Evolutionary conservation across 805 yeast genomes (phyloP), one percentile per base, ranked within the genome.

Genomic region (Nakazawaea pomicola): DNA sequence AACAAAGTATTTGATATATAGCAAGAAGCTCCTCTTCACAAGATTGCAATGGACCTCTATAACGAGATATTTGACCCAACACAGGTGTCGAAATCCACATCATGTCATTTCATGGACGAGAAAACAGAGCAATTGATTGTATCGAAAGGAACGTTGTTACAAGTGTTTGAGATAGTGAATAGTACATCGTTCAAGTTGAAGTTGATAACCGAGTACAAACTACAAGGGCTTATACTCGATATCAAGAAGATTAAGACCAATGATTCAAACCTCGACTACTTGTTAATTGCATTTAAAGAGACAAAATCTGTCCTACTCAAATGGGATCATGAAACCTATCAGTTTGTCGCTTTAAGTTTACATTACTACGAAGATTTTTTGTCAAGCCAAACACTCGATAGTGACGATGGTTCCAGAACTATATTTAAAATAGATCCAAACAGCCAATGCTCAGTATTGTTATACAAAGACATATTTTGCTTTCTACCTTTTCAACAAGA

Each of bases 31-130:
- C n/a, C n/a, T n/a, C n/a, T n/a, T n/a, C n/a, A n/a, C n/a, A n/a
- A n/a, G n/a, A n/a, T n/a, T n/a, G n/a, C n/a, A 31, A 88, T 88
- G 96, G 87, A 87, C 52, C 82, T 83, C 12, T 85, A 83, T 58
- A 78, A 82, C 49, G 88, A 84, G 57, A 69, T 88, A 49, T 69
- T 84, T 36, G 83, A 77, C 49, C 95, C 96, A 2, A 68, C 95
- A 2, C 74, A 79, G 49, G 86, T 85, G 29, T 59, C 81, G n/a
- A 76, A 75, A 46, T 69, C 83, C 34, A 48, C 79, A 18, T 64
- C 76, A 6, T 75, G 82, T 46, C 51, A 57, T 39, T 62, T 70
- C 41, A 57, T 61, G 3, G 46, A 65, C 3, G 53, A 72, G 1
- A 55, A 59, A 1, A 56, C 53, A 25, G 68, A 67, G 48, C 83